These are phyloP conservation scores for Hanseniaspora singularis DNA, from an alignment of 805 yeast species.

Conservation along the genomic window DNA sequence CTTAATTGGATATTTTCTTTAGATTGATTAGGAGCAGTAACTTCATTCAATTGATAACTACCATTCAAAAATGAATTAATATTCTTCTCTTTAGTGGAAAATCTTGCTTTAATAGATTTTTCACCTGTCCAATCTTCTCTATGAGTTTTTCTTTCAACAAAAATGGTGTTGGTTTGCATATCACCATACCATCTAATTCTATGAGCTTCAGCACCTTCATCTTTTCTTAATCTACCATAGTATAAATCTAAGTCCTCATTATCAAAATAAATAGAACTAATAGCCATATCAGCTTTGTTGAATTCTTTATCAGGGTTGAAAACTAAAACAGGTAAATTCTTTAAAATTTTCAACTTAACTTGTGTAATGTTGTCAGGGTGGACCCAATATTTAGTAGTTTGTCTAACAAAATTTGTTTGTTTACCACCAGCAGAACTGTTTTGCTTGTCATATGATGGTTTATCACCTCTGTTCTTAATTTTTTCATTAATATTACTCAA, in stretches of 20 bases:
- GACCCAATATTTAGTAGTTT: slow-evolving; percentile 98
- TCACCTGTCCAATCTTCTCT: slow-evolving; percentile 99
- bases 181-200: slow-evolving; percentile 99
- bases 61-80: slow-evolving; percentile 79
- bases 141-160: slow-evolving; percentile 95
- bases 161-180: slow-evolving; percentile 81
- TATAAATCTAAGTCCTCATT: slow-evolving; percentile 80
- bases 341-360: slow-evolving; percentile 77
- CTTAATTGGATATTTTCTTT: slow-evolving; percentile 71
- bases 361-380: slow-evolving; percentile 98
- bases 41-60: slow-evolving; percentile 64
- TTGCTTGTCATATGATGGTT: slow-evolving; percentile 66
- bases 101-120: slow-evolving; percentile 96
- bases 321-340: slow-evolving; percentile 92
- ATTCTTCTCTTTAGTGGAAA: slow-evolving; percentile 79
- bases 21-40: slow-evolving; percentile 42
- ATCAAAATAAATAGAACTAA: slow-evolving; percentile 92
- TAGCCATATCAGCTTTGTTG: slow-evolving; percentile 87
- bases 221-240: slow-evolving; percentile 86
- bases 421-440: slow-evolving; percentile 88
- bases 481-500: slow-evolving; percentile 80
- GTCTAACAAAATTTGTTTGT: slow-evolving; percentile 96
- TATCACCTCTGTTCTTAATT: slow-evolving; percentile 92
- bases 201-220: slow-evolving; percentile 98
- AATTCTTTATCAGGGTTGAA: slow-evolving; percentile 93